Conservation (phyloP, 208 protist species). For the Wallacemonas sp. region DNA sequence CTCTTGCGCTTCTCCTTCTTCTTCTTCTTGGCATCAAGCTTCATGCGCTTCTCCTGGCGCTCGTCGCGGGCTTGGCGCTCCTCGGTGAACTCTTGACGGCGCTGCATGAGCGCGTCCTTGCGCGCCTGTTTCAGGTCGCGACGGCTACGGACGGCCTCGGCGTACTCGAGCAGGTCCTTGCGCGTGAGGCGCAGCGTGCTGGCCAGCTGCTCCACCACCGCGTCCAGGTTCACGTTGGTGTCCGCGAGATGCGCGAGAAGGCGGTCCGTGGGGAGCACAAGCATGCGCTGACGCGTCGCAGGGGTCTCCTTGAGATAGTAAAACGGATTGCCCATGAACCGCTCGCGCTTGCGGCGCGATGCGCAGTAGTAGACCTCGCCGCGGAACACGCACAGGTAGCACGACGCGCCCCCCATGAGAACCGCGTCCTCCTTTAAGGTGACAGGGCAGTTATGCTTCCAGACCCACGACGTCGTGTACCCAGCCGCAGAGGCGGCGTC, state of each 20-base stretch:
- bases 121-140: conserved; percentile 37
- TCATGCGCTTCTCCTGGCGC: conserved; percentile 55
- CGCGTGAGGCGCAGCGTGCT: conserved; percentile 44
- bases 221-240: background rate
- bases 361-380: conserved; percentile 64
- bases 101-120: conserved; percentile 16
- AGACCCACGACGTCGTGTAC: conserved; percentile 37
- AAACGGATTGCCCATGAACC: conserved; percentile 65
- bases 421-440: conserved; percentile 65
- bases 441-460: conserved; percentile 86
- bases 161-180: conserved; percentile 37
- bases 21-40: conserved; percentile 42
- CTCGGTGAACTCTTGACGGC: conserved; percentile 41
- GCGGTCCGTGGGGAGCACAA: conserved; percentile 54
- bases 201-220: conserved; percentile 26
- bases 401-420: conserved; percentile 69
- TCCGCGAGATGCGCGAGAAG: conserved; percentile 16
- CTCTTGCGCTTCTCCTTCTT: conserved; percentile 38
- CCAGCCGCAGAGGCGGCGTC: conserved; percentile 35
- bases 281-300: conserved; percentile 38
- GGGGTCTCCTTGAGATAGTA: conserved; percentile 45
- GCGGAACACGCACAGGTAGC: conserved; percentile 66
- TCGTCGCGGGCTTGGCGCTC: conserved; percentile 60
- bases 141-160: conserved; percentile 23
- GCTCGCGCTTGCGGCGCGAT: conserved; percentile 42